A percentile compares a stretch with the other conserved stretches of the same genome.
Conservation (phyloP, 2,329 filamentous ascomycete species). For the Byssothecium circinans region DNA sequence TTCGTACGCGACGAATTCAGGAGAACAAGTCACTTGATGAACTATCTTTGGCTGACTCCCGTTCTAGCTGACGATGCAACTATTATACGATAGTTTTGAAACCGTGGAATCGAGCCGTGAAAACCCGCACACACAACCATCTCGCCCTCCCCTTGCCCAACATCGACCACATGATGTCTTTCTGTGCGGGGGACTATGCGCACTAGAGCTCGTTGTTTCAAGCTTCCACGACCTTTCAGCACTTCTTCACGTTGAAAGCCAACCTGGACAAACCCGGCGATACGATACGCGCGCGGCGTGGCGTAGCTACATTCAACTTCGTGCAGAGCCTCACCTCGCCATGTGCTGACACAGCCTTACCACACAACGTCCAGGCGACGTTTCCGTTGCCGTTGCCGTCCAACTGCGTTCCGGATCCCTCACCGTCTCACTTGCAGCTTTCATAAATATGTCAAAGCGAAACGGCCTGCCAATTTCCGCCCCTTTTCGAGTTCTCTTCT, state of each 20-base stretch:
- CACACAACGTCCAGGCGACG: constrained; percentile 7
- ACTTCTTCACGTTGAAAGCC: constrained; percentile 10
- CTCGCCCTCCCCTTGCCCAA: background rate
- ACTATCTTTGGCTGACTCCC: background rate
- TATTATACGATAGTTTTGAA: background rate
- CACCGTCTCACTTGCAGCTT: constrained; percentile 3
- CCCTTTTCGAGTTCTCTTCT: background rate
- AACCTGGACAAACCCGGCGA: constrained; percentile 5
- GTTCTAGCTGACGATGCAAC: constrained; percentile 7
- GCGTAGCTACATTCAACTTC: constrained; percentile 23
- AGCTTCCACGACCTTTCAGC: background rate
- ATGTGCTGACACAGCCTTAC: constrained; percentile 19
- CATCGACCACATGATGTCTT: background rate
- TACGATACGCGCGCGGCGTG: constrained; percentile 23
- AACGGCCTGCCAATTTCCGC: background rate
- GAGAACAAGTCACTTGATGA: background rate
- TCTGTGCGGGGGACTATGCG: background rate
- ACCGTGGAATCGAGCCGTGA: background rate
- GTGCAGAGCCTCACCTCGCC: background rate
- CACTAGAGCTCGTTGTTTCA: background rate
- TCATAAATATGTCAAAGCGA: background rate
- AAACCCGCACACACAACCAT: background rate
- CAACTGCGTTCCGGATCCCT: constrained; percentile 1
- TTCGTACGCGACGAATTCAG: background rate
- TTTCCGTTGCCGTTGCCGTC: constrained; percentile 6